phyloP scores from a whole-genome alignment of 2,329 filamentous ascomycete genomes.

The Penicillium sp. region DNA sequence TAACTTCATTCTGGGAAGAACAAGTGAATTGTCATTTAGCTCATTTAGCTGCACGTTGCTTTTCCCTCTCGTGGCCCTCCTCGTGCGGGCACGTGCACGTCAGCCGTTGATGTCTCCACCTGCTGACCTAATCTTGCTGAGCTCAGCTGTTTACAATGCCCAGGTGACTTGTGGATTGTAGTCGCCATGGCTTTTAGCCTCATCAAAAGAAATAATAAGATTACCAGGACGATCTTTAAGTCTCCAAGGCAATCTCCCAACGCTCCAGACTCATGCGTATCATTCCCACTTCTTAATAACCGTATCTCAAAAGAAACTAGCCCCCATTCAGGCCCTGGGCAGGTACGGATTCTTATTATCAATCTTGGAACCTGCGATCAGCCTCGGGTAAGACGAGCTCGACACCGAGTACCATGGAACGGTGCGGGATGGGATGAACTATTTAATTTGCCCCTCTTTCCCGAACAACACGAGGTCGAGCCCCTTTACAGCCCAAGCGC shows the following conservation, averaged over 20 bases:
- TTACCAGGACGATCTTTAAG: neutral
- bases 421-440: neutral
- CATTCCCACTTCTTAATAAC: too few species aligned
- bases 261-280: too few species aligned
- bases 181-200: too few species aligned
- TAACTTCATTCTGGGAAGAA: too few species aligned
- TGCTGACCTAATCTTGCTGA: neutral
- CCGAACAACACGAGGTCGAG: neutral
- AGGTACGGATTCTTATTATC: too few species aligned
- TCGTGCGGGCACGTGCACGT: conserved; percentile 13
- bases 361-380: too few species aligned
- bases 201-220: neutral
- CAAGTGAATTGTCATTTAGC: too few species aligned
- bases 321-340: too few species aligned
- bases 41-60: neutral
- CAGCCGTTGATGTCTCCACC: conserved; percentile 17
- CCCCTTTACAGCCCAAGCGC: neutral
- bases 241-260: neutral
- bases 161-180: too few species aligned
- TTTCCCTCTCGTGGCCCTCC: neutral
- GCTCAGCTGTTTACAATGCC: neutral
- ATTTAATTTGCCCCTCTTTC: neutral
- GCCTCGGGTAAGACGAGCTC: neutral
- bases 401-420: neutral
- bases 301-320: too few species aligned